Percentiles rank a stretch among this genome's conserved stretches.
These are phyloP conservation scores for Amphirosellinia nigrospora DNA, from an alignment of 495 filamentous ascomycete species.

Conservation along the genomic window DNA sequence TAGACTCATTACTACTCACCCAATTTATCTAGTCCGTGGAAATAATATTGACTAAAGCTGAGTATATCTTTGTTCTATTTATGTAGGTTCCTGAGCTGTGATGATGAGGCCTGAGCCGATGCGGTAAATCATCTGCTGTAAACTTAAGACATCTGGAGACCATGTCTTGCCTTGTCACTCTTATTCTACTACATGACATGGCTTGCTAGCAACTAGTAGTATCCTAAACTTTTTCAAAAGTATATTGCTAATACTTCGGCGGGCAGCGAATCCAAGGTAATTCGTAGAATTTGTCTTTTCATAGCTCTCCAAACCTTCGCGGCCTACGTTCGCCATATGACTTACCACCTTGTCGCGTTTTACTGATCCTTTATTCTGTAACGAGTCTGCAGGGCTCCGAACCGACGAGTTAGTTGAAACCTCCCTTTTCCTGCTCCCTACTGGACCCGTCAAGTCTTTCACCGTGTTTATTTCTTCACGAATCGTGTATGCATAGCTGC, in stretches of 20 bases:
- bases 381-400: no score
- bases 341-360: background rate
- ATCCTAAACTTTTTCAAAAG: background rate
- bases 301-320: background rate
- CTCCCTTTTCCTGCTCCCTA: background rate
- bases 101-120: no score
- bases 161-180: no score
- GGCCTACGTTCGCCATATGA: background rate
- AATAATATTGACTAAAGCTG: no score
- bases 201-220: no score
- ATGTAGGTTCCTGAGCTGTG: no score
- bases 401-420: no score
- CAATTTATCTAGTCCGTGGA: no score
- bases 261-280: background rate
- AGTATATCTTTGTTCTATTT: no score
- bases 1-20: no score
- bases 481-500: background rate
- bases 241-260: background rate
- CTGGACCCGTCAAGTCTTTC: background rate
- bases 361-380: background rate
- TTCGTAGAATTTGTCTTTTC: background rate
- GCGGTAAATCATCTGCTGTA: background rate
- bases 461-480: background rate
- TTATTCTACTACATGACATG: no score
- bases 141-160: background rate